Percentiles rank a stretch among this genome's conserved stretches.
Conservation (phyloP, 2,329 filamentous ascomycete species). For the Talaromyces rugulosus region DNA sequence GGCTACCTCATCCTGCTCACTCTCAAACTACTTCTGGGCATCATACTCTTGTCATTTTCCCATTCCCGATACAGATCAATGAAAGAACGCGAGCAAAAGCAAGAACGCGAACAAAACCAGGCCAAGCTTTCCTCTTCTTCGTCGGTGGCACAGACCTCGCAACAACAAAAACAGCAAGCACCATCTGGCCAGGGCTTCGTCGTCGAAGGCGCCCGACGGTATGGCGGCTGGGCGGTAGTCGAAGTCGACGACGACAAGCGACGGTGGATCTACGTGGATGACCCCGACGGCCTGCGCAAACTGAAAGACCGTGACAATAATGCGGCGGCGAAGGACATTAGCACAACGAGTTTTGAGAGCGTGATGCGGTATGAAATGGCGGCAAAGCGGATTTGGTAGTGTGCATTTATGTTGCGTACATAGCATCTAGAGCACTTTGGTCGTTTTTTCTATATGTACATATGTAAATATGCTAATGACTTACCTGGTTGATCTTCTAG, state of each 20-base stretch:
- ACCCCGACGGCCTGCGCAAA: conserved; percentile 64
- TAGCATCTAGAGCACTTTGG: background rate
- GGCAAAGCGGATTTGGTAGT: conserved; percentile 90
- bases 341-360: conserved; percentile 59
- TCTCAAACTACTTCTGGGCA: conserved; percentile 80
- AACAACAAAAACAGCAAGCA: conserved; percentile 4
- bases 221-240: conserved; percentile 78
- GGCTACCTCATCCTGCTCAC: conserved; percentile 81
- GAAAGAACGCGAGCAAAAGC: conserved; percentile 61
- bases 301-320: conserved; percentile 61
- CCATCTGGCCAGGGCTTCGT: conserved; percentile 43
- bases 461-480: background rate
- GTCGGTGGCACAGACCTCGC: background rate
- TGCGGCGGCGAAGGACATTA: conserved; percentile 28
- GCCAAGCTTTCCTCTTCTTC: background rate
- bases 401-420: background rate
- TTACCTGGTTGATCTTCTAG: background rate
- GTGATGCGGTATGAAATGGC: conserved; percentile 89
- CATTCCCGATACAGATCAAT: conserved; percentile 75
- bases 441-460: background rate
- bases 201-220: conserved; percentile 68
- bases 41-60: conserved; percentile 76
- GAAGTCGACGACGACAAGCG: conserved; percentile 87
- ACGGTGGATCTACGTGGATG: conserved; percentile 81
- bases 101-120: background rate